Evolutionary conservation across 1,284 basidiomycete species (phyloP).

Genomic region (Tilletia horrida): DNA sequence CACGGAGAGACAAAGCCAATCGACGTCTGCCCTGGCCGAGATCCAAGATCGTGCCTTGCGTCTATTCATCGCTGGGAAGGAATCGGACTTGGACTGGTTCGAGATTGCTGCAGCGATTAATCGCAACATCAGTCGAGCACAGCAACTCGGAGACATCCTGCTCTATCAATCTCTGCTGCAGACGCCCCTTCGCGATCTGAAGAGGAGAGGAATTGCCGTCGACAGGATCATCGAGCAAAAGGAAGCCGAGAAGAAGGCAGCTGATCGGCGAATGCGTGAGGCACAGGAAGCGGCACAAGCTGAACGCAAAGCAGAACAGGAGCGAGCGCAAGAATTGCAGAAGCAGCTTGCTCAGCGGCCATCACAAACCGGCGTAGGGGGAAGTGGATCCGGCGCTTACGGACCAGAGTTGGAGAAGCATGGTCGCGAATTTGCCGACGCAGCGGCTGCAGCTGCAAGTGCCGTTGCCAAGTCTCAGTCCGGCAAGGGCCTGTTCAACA

Average conservation of each 20-base stretch:
- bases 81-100: conserved; percentile 74
- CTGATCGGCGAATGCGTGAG: conserved; percentile 55
- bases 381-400: neutral
- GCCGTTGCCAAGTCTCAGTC: neutral
- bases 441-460: neutral
- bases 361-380: neutral
- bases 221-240: conserved; percentile 86
- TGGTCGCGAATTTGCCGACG: neutral
- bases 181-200: conserved; percentile 77
- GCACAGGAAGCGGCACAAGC: conserved; percentile 19
- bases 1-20: conserved; percentile 42
- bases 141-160: conserved; percentile 57
- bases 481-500: conserved; percentile 33
- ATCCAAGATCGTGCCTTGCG: neutral
- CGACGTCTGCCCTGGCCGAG: conserved; percentile 44
- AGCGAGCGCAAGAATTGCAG: neutral
- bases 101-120: conserved; percentile 59
- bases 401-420: neutral
- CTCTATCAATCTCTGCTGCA: conserved; percentile 89
- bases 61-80: neutral
- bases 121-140: conserved; percentile 47
- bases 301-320: neutral
- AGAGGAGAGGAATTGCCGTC: conserved; percentile 73
- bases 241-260: conserved; percentile 67
- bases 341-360: conserved; percentile 4